phyloP scores from a whole-genome alignment of 192 early-diverging fungal species.

The Podila minutissima region DNA sequence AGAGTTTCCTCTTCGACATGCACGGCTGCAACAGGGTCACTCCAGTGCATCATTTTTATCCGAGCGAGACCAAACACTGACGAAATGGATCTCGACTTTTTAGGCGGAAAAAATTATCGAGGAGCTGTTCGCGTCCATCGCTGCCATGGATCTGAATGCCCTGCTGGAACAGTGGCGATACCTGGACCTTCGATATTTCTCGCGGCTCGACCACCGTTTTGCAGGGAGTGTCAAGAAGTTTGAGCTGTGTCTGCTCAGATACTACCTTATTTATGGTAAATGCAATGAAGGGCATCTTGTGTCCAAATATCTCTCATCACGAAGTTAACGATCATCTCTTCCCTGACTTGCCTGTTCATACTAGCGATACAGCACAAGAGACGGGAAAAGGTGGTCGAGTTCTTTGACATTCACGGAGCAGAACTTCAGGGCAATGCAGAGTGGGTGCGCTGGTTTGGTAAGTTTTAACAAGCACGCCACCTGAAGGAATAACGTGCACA shows the following conservation, averaged over 20 bases:
- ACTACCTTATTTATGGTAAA: conserved; percentile 70
- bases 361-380: conserved; percentile 67
- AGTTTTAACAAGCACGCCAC: neutral
- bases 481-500: too few species aligned
- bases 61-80: neutral
- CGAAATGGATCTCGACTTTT: neutral
- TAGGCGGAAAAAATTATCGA: conserved; percentile 74
- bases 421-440: conserved; percentile 65
- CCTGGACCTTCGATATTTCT: conserved; percentile 71
- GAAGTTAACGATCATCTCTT: neutral
- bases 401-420: conserved; percentile 66
- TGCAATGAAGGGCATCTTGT: neutral
- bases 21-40: too few species aligned
- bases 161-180: conserved; percentile 70
- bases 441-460: conserved; percentile 76
- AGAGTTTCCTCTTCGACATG: neutral
- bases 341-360: neutral
- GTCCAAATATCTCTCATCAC: neutral
- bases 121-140: conserved; percentile 60
- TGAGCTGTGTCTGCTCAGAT: conserved; percentile 65
- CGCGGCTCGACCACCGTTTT: conserved; percentile 66
- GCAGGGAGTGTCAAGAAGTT: conserved; percentile 66
- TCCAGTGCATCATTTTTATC: too few species aligned
- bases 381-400: conserved; percentile 65
- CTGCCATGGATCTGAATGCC: conserved; percentile 58